phyloP scores from a whole-genome alignment of 192 early-diverging fungal genomes.

The Backusella parvicylindrica region DNA sequence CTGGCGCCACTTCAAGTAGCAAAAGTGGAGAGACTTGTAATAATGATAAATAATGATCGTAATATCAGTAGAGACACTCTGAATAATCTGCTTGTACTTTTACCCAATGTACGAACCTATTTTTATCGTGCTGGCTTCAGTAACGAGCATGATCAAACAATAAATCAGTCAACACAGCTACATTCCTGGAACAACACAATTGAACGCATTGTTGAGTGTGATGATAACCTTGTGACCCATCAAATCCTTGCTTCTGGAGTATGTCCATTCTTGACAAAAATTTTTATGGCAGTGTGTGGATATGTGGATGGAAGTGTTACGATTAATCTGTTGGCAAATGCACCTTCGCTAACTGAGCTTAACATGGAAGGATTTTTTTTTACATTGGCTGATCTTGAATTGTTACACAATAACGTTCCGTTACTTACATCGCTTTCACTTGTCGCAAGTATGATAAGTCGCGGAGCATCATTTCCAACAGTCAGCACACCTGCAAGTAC shows the following conservation, averaged over 20 bases:
- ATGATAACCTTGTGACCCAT: not conserved
- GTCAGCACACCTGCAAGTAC: not conserved
- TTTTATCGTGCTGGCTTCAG: not conserved
- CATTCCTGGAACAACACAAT: not conserved
- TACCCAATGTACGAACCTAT: not conserved
- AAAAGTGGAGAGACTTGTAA: not conserved
- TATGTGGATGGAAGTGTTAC: not conserved
- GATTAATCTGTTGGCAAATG: not conserved
- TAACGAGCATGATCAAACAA: not conserved
- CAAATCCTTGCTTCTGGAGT: not conserved
- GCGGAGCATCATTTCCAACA: not conserved
- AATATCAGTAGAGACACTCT: not conserved
- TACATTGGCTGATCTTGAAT: not conserved
- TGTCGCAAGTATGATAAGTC: not conserved
- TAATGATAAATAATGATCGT: not conserved
- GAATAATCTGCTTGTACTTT: not conserved
- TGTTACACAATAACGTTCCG: not conserved
- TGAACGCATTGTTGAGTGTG: not conserved
- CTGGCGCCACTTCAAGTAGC: not conserved
- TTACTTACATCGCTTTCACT: not conserved
- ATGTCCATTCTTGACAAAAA: not conserved
- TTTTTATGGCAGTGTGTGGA: not conserved
- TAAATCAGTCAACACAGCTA: not conserved
- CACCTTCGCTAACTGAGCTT: not conserved
- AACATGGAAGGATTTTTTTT: not conserved